Evolutionary conservation across 768 basidiomycete species (phyloP).

Genomic region (Kockovaella imperatae): DNA sequence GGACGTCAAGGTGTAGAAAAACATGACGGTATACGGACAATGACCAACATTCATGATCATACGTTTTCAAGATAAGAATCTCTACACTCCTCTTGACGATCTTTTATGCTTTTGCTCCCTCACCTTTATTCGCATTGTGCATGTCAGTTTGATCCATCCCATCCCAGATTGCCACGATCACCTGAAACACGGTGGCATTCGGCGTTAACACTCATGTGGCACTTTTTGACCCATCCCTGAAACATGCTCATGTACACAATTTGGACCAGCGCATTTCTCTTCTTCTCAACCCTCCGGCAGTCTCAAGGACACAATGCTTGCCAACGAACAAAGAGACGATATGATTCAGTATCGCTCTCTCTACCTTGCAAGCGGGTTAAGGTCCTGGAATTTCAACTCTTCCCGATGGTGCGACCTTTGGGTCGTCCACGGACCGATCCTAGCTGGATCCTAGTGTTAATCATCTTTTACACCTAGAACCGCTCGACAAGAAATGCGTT

Average conservation of each 20-base stretch:
- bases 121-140: background rate
- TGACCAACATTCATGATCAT: background rate
- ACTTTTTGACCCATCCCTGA: no score
- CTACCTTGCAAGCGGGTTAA: constrained; percentile 43
- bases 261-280: no score
- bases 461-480: constrained; percentile 32
- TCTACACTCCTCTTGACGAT: background rate
- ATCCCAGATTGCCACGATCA: no score
- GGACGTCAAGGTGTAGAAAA: background rate
- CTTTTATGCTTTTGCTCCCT: background rate
- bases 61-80: no score
- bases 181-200: no score
- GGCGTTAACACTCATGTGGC: no score
- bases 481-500: constrained; percentile 46
- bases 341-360: constrained; percentile 7
- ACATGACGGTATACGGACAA: background rate
- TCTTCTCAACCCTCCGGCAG: constrained; percentile 14
- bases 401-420: constrained; percentile 11
- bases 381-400: constrained; percentile 46
- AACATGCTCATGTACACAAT: no score
- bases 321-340: constrained; percentile 22
- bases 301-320: constrained; percentile 46
- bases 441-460: constrained; percentile 39
- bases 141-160: background rate
- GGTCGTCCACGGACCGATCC: constrained; percentile 17